A percentile compares a stretch with the other conserved stretches of the same genome.
Evolutionary conservation across 768 basidiomycete species (phyloP).

Genomic region (Agaricus bisporus): DNA sequence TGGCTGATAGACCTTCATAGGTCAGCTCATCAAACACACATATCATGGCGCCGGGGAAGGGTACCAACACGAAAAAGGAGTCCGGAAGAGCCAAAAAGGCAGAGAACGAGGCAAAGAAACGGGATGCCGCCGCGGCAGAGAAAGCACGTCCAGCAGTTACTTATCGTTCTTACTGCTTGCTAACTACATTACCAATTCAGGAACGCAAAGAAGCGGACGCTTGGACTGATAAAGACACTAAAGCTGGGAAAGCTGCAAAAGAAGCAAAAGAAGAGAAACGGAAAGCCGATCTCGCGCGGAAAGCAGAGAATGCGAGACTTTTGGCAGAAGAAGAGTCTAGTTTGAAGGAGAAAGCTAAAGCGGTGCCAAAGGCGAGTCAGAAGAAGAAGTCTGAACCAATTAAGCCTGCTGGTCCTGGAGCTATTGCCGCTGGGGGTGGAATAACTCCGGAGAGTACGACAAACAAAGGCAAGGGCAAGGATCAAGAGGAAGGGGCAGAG

Average conservation of each 20-base stretch:
- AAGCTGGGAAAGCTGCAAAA: slow-evolving; percentile 54
- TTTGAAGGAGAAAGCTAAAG: slow-evolving; percentile 51
- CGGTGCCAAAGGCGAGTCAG: slow-evolving; percentile 54
- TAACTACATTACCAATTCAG: slow-evolving; percentile 27
- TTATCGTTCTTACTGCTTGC: background rate
- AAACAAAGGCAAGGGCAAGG: slow-evolving; percentile 22
- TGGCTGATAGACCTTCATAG: background rate
- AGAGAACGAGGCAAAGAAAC: slow-evolving; percentile 83
- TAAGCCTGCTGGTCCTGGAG: slow-evolving; percentile 79
- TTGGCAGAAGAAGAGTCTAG: slow-evolving; percentile 84
- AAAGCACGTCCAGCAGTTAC: slow-evolving; percentile 33
- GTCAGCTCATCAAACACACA: background rate
- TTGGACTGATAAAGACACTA: slow-evolving; percentile 61
- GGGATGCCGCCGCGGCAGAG: slow-evolving; percentile 50
- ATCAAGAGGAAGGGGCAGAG: slow-evolving; percentile 41
- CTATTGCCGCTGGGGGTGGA: slow-evolving; percentile 70
- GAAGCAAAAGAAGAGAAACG: slow-evolving; percentile 79
- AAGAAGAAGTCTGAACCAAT: slow-evolving; percentile 41
- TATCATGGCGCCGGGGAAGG: slow-evolving; percentile 73
- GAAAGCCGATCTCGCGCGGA: slow-evolving; percentile 74
- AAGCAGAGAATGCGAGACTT: slow-evolving; percentile 79
- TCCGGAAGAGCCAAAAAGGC: slow-evolving; percentile 86
- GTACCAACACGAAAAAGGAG: slow-evolving; percentile 90
- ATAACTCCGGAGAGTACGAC: slow-evolving; percentile 21
- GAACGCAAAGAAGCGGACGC: slow-evolving; percentile 64